Evolutionary conservation across 768 basidiomycete species (phyloP), one percentile per base, ranked within the genome.

Genomic region (Sporobolomyces phaffii): DNA sequence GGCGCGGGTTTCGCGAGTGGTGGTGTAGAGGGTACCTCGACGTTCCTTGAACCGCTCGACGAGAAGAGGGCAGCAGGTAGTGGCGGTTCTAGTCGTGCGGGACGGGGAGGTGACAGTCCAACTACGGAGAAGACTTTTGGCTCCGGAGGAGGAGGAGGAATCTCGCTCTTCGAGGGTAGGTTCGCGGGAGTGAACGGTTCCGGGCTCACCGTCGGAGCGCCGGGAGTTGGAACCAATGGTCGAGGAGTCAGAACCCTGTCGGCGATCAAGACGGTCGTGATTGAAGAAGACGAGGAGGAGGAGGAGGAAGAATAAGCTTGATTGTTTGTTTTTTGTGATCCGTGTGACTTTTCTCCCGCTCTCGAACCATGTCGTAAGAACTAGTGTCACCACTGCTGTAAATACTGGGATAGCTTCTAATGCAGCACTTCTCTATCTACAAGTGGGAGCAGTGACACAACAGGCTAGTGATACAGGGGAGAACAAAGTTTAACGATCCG

Each of bases 201-300:
- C 5, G 70, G 60, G 31, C n/a, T n/a, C n/a, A 22, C 59, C 3
- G 40, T 28, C 5, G 29, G 22, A 7, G 56, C 24, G 9, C 36
- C 36, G 4, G 49, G 61, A 2, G 29, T 26, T 4, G 60, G 45
- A 4, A 44, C 31, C 6, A 43, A 31, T 0, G 52, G 43, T 22
- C 36, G 51, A 15, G 36, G 34, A 18, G 43, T 10, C n/a, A 60
- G 44, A 14, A 61, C 44, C 6, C 22, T 40, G 40, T 43, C 38
- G n/a, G 62, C 29, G 5, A n/a, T 50, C 43, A 38, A 28, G 44
- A 68, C 64, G 10, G 61, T 58, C 15, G 60, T 72, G 29, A 63
- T 69, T 9, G 67, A 72, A 24, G 73, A 73, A 24, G 73, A 73
- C 24, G 54, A 73, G 44, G 72, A 73, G 28, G 73, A 73, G 51